phyloP scores from a whole-genome alignment of 2,329 filamentous ascomycete species.

The Allantophomopsis lycopodina region DNA sequence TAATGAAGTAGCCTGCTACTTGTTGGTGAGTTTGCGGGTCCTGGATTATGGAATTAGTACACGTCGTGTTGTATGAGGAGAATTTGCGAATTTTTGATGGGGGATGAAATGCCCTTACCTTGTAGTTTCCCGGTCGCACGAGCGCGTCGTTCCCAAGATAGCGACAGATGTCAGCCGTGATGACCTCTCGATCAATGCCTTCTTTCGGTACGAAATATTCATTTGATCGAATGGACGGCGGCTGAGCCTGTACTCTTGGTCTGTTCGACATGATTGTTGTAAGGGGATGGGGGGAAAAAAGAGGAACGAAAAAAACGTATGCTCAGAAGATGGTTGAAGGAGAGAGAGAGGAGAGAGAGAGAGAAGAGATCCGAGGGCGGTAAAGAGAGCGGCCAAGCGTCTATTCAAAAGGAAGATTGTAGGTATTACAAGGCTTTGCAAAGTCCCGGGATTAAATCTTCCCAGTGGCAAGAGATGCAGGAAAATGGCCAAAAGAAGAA shows the following conservation, averaged over 20 bases:
- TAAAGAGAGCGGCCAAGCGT: neutral
- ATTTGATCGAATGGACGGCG: conserved; percentile 41
- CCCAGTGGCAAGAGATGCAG: too few species aligned
- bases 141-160: conserved; percentile 74
- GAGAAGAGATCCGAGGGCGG: conserved; percentile 7
- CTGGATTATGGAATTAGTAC: conserved; percentile 17
- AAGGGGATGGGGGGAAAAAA: conserved; percentile 5
- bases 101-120: conserved; percentile 33
- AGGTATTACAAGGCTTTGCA: conserved; percentile 9
- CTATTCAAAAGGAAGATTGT: conserved; percentile 5
- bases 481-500: too few species aligned
- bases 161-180: conserved; percentile 73
- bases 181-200: conserved; percentile 73
- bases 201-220: conserved; percentile 72
- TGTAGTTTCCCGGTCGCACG: conserved; percentile 60
- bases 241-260: conserved; percentile 17
- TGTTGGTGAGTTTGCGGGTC: conserved; percentile 42
- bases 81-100: too few species aligned
- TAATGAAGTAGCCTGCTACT: conserved; percentile 63
- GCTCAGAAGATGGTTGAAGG: conserved; percentile 10
- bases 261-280: conserved; percentile 11
- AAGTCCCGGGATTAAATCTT: too few species aligned
- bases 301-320: conserved; percentile 7
- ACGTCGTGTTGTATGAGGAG: neutral
- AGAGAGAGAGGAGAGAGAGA: conserved; percentile 15